These are phyloP conservation scores for Aaosphaeria pasadenensis DNA, from an alignment of 2,329 filamentous ascomycete genomes.

Conservation along the genomic window DNA sequence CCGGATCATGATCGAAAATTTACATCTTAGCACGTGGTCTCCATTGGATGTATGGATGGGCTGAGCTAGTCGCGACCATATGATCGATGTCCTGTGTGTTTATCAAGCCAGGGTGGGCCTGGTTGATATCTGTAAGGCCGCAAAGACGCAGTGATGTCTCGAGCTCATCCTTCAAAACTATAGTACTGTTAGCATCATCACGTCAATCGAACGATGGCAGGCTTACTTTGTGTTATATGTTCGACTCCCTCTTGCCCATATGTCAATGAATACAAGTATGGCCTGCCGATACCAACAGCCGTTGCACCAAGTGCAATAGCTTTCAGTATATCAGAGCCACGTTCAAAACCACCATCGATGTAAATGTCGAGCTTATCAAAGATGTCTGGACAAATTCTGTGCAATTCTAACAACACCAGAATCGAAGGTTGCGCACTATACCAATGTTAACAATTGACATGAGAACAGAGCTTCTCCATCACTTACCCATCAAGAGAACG, in stretches of 20 bases:
- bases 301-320: conserved; percentile 63
- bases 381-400: conserved; percentile 58
- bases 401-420: conserved; percentile 60
- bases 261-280: conserved; percentile 56
- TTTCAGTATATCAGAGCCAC: conserved; percentile 66
- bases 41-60: conserved; percentile 20
- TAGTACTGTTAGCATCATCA: background rate
- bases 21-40: conserved; percentile 11
- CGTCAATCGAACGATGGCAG: background rate
- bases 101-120: conserved; percentile 57
- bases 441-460: background rate
- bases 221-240: conserved; percentile 12
- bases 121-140: conserved; percentile 56
- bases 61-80: conserved; percentile 8
- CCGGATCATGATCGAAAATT: background rate
- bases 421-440: conserved; percentile 49
- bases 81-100: conserved; percentile 41
- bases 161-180: conserved; percentile 22
- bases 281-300: conserved; percentile 59
- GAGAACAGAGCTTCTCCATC: background rate
- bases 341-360: conserved; percentile 61
- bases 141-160: conserved; percentile 63
- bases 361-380: conserved; percentile 60
- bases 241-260: conserved; percentile 55
- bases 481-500: conserved; percentile 18